phyloP scores from a whole-genome alignment of 371 early-diverging fungal species.

The Mucor lusitanicus region DNA sequence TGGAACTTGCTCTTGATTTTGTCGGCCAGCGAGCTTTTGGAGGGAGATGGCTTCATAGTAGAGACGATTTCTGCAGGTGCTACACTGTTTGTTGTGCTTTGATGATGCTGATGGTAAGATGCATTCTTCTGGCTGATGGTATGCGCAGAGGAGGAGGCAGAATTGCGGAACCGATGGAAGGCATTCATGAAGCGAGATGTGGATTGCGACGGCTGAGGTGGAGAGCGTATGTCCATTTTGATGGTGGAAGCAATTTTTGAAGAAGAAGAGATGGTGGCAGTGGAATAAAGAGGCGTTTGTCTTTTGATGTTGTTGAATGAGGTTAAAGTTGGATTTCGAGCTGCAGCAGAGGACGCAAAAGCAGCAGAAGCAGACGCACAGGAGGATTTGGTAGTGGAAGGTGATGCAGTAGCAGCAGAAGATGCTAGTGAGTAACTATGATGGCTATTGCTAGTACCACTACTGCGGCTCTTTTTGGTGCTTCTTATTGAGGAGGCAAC shows the following conservation, averaged over 20 bases:
- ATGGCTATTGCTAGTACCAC: neutral
- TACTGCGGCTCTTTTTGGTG: neutral
- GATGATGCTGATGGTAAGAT: neutral
- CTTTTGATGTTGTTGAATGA: neutral
- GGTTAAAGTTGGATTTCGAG: slow-evolving; percentile 4
- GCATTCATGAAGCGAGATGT: slow-evolving; percentile 21
- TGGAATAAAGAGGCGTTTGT: slow-evolving; percentile 4
- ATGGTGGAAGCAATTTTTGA: slow-evolving; percentile 1
- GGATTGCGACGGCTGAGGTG: slow-evolving; percentile 20
- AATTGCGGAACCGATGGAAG: slow-evolving; percentile 10
- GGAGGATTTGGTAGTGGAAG: neutral
- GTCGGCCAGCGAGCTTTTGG: slow-evolving; percentile 18
- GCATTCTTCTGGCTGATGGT: neutral
- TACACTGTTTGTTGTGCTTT: slow-evolving; percentile 2
- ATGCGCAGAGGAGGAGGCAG: neutral
- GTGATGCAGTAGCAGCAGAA: neutral
- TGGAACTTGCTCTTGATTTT: slow-evolving; percentile 27
- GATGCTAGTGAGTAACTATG: neutral
- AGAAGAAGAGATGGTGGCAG: neutral
- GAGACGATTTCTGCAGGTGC: slow-evolving; percentile 6
- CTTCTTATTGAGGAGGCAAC: slow-evolving; percentile 1
- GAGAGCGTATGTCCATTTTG: slow-evolving; percentile 12
- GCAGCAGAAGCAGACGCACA: neutral
- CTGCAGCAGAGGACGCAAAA: neutral
- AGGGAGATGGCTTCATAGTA: neutral